These are phyloP conservation scores for Lachancea mirantina DNA, from an alignment of 805 yeast species.

Conservation along the genomic window DNA sequence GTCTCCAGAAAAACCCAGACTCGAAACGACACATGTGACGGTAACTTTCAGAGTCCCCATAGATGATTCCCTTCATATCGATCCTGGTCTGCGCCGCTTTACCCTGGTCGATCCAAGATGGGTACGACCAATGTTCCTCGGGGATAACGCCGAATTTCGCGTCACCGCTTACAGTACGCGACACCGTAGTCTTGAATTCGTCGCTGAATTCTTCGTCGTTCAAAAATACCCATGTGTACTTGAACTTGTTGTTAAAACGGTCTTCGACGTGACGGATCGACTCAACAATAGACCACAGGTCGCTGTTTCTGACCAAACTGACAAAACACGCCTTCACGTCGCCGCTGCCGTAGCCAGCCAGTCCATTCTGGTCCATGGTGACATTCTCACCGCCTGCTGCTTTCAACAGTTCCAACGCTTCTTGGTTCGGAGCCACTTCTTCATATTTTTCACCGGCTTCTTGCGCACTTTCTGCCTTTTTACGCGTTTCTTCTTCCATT, in stretches of 20 bases:
- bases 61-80: slow-evolving; percentile 46
- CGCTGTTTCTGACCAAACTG: slow-evolving; percentile 71
- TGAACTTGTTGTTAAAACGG: slow-evolving; percentile 70
- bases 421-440: slow-evolving; percentile 2
- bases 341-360: slow-evolving; percentile 1
- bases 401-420: slow-evolving; percentile 2
- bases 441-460: slow-evolving; percentile 4
- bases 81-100: slow-evolving; percentile 56
- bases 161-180: slow-evolving; percentile 64
- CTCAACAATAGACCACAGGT: slow-evolving; percentile 50
- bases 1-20: slow-evolving; percentile 83
- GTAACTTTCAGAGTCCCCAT: slow-evolving; percentile 60
- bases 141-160: slow-evolving; percentile 77
- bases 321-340: slow-evolving; percentile 72
- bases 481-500: slow-evolving; percentile 3
- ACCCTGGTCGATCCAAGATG: slow-evolving; percentile 70
- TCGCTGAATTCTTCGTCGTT: slow-evolving; percentile 82
- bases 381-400: not conserved
- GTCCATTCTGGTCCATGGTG: slow-evolving; percentile 1
- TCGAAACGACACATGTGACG: slow-evolving; percentile 93
- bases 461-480: slow-evolving; percentile 4
- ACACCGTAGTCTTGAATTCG: slow-evolving; percentile 65
- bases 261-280: slow-evolving; percentile 80
- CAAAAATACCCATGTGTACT: slow-evolving; percentile 93
- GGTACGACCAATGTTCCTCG: slow-evolving; percentile 82